A percentile compares a stretch with the other conserved stretches of the same genome.
Evolutionary conservation across 306 rosid species (phyloP).

Genomic region (Boehmeria nivea): DNA sequence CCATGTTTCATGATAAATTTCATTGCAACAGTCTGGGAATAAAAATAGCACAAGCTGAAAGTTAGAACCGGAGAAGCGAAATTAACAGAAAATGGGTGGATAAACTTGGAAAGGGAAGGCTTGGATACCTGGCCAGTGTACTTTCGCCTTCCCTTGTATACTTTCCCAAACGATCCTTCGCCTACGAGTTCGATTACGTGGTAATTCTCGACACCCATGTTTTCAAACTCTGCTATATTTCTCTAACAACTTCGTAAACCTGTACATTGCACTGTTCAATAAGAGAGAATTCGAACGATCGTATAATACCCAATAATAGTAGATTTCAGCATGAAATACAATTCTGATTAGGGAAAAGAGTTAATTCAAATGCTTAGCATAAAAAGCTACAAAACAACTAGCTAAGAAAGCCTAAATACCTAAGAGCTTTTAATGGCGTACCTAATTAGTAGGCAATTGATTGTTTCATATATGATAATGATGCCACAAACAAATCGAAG

Average conservation of each 20-base stretch:
- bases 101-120: neutral
- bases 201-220: conserved; percentile 88
- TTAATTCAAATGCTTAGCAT: neutral
- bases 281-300: neutral
- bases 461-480: too few species aligned
- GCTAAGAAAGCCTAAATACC: too few species aligned
- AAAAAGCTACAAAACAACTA: too few species aligned
- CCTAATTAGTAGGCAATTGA: too few species aligned
- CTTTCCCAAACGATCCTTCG: conserved; percentile 98
- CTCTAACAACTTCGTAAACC: conserved; percentile 1
- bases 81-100: neutral
- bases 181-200: conserved; percentile 96
- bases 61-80: neutral
- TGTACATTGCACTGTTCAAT: neutral
- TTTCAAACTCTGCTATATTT: conserved; percentile 1
- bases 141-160: conserved; percentile 88
- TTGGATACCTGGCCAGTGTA: conserved; percentile 69
- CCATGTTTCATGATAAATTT: conserved; percentile 97
- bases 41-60: neutral
- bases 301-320: neutral
- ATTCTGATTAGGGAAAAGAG: too few species aligned
- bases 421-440: too few species aligned
- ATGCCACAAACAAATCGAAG: neutral
- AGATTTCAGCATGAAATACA: neutral
- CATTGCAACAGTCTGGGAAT: conserved; percentile 86